Evolutionary conservation across 139 green algal species (phyloP), one percentile per base, ranked within the genome.

Genomic region (Gonium pectorale): DNA sequence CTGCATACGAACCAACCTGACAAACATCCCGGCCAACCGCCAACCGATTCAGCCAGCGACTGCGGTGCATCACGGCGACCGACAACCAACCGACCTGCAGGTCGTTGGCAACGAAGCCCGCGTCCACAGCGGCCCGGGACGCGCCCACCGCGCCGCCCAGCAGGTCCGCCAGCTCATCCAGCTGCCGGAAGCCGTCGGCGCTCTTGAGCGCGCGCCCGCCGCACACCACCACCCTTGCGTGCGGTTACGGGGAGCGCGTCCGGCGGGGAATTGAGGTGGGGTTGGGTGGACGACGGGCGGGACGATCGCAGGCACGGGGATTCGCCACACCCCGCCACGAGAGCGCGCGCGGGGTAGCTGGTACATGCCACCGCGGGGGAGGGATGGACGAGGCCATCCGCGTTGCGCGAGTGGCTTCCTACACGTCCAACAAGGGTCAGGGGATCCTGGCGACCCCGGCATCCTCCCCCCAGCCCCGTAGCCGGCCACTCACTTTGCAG

Each of bases 121-220:
- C 95, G 70, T 99, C 97, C 49, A 99, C 97, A 3, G 96, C 96
- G 13, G 97, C 97, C 1, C 97, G 86, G 1, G 93, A 96, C 3
- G 96, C 97, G 8, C 96, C 97, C 63, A 99, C 91, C 33, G 96
- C 96, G 11, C 89, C 96, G 5, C 94, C 96, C 51, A 99, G 89
- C 81, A 86, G 72, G 81, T 98, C 96, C 17, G 97, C 97, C 64
- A 99, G 90, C 37, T 81, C 51, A 80, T 97, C 95, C 75, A 99
- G 83, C 83, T 96, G 78, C 38, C 86, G 51, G 81, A 99, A 99
- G 86, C 95, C 95, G 5, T 98, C 96, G 0, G 83, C 86, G 41
- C 67, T 94, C 88, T 98, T 98, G 54, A 99, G 90, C n/a, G 93
- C 96, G 0, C 96, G 92, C 5, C 96, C 96, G 35, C 96, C 95